Conservation (phyloP, 495 filamentous ascomycete species). For the Hypoxylon intermedium region DNA sequence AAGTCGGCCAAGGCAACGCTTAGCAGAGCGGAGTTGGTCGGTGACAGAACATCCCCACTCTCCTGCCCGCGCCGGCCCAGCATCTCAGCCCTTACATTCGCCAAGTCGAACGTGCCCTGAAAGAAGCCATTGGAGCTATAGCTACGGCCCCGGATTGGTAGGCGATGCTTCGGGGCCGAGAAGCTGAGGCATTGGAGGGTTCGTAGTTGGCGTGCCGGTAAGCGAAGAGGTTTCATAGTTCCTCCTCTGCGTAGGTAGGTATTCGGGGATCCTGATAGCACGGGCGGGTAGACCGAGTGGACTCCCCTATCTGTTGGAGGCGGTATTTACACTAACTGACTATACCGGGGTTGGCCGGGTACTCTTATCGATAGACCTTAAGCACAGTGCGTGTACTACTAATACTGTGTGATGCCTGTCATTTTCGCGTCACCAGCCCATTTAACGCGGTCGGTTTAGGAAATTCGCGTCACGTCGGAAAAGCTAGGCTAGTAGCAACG, state of each 20-base stretch:
- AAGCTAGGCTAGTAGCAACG: background rate
- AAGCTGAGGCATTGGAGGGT: background rate
- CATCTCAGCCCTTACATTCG: conserved; percentile 37
- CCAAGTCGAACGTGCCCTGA: conserved; percentile 6
- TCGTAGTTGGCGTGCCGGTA: conserved; percentile 8
- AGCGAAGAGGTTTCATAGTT: conserved; percentile 12
- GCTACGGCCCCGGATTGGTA: conserved; percentile 4
- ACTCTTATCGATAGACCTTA: conserved; percentile 32
- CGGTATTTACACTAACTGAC: too few species aligned
- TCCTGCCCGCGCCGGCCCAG: conserved; percentile 58
- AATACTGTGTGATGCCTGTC: conserved; percentile 31
- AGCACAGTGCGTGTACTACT: background rate
- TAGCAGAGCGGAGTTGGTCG: conserved; percentile 70
- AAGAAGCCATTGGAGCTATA: conserved; percentile 14
- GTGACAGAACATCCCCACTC: conserved; percentile 69
- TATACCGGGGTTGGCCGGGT: background rate
- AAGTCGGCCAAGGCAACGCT: conserved; percentile 67
- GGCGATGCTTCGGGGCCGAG: background rate
- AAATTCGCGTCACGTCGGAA: conserved; percentile 31
- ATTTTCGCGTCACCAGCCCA: conserved; percentile 29
- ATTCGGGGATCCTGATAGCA: too few species aligned
- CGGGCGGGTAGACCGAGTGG: too few species aligned
- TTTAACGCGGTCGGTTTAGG: conserved; percentile 28
- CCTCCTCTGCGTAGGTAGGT: too few species aligned
- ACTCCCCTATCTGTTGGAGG: too few species aligned